phyloP scores from a whole-genome alignment of 1,139 yeast species.

The Kodamaea plutei region DNA sequence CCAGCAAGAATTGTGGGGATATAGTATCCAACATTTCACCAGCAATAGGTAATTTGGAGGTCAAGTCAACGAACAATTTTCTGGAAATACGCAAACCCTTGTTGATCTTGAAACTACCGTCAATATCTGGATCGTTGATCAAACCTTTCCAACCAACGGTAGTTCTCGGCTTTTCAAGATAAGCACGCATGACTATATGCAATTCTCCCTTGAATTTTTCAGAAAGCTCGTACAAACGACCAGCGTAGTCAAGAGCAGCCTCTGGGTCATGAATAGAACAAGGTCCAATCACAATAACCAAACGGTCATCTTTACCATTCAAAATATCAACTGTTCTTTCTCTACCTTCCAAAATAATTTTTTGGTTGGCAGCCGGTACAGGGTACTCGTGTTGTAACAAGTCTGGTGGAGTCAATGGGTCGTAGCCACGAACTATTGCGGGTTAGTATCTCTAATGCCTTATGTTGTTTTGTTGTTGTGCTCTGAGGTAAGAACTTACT shows the following conservation, averaged over 20 bases:
- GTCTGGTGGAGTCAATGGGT: slow-evolving; percentile 93
- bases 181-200: slow-evolving; percentile 92
- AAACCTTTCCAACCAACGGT: slow-evolving; percentile 99
- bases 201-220: slow-evolving; percentile 70
- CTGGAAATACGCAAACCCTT: slow-evolving; percentile 89
- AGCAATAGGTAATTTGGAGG: slow-evolving; percentile 78
- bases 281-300: slow-evolving; percentile 86
- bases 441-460: slow-evolving; percentile 8
- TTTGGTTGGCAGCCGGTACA: slow-evolving; percentile 54
- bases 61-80: slow-evolving; percentile 78
- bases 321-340: slow-evolving; percentile 67
- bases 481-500: slow-evolving; percentile 48
- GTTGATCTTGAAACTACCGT: slow-evolving; percentile 89
- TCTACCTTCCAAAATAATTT: slow-evolving; percentile 71
- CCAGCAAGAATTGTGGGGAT: slow-evolving; percentile 89
- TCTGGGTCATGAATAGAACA: slow-evolving; percentile 94
- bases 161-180: slow-evolving; percentile 96
- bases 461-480: not conserved
- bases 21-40: slow-evolving; percentile 98
- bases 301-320: slow-evolving; percentile 74
- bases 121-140: slow-evolving; percentile 95
- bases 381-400: slow-evolving; percentile 88
- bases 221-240: slow-evolving; percentile 54
- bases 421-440: slow-evolving; percentile 57
- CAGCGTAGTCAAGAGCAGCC: slow-evolving; percentile 88